phyloP scores from a whole-genome alignment of 768 basidiomycete genomes.

The Infundibulicybe gibba region DNA sequence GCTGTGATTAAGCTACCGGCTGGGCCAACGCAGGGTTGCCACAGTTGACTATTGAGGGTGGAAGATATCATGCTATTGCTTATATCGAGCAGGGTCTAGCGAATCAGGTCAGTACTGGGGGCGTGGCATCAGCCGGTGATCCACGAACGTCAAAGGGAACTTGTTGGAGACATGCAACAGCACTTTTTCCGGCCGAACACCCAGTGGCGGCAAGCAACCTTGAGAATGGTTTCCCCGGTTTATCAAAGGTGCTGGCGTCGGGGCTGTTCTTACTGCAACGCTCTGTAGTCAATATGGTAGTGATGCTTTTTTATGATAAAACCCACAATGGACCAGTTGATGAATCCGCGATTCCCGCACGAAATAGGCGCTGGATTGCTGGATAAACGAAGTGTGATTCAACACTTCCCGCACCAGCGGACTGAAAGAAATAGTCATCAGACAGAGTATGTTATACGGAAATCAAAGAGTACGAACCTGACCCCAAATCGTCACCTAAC shows the following conservation, averaged over 20 bases:
- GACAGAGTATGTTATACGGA: not conserved
- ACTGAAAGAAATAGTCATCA: constrained; percentile 22
- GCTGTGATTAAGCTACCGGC: constrained; percentile 43
- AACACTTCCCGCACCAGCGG: constrained; percentile 49
- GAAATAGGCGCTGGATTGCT: constrained; percentile 33
- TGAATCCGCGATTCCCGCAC: constrained; percentile 51
- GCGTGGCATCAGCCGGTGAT: not conserved
- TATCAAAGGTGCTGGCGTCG: constrained; percentile 41
- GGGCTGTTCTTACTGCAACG: constrained; percentile 46
- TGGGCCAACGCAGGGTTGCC: constrained; percentile 55
- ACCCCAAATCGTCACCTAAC: constrained; percentile 54
- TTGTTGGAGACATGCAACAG: constrained; percentile 41
- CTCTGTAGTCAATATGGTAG: not conserved
- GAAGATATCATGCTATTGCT: constrained; percentile 40
- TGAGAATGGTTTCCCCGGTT: constrained; percentile 46
- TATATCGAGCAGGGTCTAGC: constrained; percentile 45
- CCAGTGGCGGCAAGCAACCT: constrained; percentile 42
- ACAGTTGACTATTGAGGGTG: constrained; percentile 49
- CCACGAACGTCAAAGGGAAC: constrained; percentile 39
- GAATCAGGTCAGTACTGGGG: not conserved
- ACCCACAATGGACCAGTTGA: constrained; percentile 52
- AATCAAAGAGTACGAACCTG: constrained; percentile 28
- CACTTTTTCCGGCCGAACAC: constrained; percentile 32
- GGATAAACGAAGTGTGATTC: constrained; percentile 46
- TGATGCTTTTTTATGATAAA: not conserved